Base-by-base conservation (phyloP, 441 rosid genomes). In the Isatis lusitanica region DNA sequence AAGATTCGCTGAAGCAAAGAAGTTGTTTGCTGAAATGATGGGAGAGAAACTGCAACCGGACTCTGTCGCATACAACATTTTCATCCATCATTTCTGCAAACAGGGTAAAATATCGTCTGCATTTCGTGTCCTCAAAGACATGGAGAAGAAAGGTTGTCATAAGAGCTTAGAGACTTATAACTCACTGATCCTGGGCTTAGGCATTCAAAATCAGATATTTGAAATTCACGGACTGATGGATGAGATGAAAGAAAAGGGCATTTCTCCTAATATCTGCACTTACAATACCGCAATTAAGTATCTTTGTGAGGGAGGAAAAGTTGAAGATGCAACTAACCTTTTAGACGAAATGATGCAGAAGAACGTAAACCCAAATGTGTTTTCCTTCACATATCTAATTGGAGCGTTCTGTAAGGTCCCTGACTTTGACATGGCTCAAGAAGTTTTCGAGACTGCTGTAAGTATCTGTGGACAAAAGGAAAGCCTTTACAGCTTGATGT, bases 51-150 rank as follows among this genome's bases (percentile, higher is more conserved):
- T 92, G 74, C 89, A 72, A 75, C 96, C 99, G 18, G 99, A 95
- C 87, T 80, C 92, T 39, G 83, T 77, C 46, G 76, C 87, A 66
- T 95, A 85, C 52, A 88, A 92, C 81, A 82, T 81, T 74, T 91
- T 95, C 69, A 82, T 95, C 62, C 83, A 88, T 57, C 79, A 81
- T 79, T 90, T 84, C 82, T 95, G 98, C 83, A 93, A 83, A 81
- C 88, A 84, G 70, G 98, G 98, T 56, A 95, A 92, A 82, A 4
- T 95, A 80, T 86, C 98, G 40, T 93, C 98, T 77, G 94, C 98
- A 78, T 88, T 93, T 79, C 92, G 88, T 55, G 91, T 95, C 68
- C 99, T 95, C 55, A 92, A 93, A 80, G 98, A 95, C 74, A 95
- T 95, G 99, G 99, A 91, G 85, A 87, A 84, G 82, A 90, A 77